Evolutionary conservation across 441 rosid genomes (phyloP).

Genomic region (Populus hybrid): DNA sequence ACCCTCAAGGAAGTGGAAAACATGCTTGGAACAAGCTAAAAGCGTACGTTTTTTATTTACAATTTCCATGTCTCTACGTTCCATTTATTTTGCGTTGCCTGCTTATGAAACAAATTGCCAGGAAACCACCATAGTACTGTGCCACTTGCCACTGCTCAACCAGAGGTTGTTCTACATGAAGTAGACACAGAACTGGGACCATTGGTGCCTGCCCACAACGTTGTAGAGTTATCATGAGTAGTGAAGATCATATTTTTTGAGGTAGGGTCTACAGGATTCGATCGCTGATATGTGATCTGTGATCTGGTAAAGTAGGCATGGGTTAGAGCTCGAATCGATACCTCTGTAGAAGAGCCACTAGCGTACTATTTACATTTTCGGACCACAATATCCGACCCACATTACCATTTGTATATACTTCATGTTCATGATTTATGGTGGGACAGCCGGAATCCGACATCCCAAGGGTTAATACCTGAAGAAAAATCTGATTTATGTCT

Average conservation of each 20-base stretch:
- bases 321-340: slow-evolving; percentile 3
- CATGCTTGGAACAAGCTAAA: neutral
- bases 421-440: slow-evolving; percentile 8
- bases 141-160: neutral
- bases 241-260: neutral
- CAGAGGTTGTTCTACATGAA: neutral
- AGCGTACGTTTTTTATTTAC: neutral
- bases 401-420: neutral
- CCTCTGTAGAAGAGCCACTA: slow-evolving; percentile 9
- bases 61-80: neutral
- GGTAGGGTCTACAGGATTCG: slow-evolving; percentile 19
- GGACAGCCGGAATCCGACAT: slow-evolving; percentile 10
- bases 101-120: neutral
- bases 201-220: neutral
- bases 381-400: slow-evolving; percentile 14
- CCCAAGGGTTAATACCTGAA: neutral
- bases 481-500: neutral
- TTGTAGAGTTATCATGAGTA: neutral
- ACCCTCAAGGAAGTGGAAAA: neutral
- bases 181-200: neutral
- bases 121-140: neutral
- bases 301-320: slow-evolving; percentile 6
- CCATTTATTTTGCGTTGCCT: neutral
- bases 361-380: neutral
- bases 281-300: slow-evolving; percentile 11